Base-by-base conservation (phyloP, 305 asterid species). In the Fraxinus paxiana region DNA sequence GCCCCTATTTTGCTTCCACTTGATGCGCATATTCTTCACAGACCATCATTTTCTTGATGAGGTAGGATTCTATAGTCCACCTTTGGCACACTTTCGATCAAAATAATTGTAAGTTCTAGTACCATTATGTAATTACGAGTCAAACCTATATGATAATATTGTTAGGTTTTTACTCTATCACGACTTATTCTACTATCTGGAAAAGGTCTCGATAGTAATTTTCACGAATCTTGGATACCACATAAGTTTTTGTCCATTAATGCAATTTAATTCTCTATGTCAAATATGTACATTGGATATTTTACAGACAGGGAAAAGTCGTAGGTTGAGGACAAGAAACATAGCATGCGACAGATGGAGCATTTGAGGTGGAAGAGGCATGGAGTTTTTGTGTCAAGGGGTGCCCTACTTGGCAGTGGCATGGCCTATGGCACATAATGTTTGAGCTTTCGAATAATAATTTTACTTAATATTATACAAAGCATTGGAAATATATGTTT, bases 301-400 rank as follows among this genome's bases (percentile, higher is more conserved):
- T 67, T 22, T 4, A 67, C 38, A 28, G 38, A 28, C 35, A 0
- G 73, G 73, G 73, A 63, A 3, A 61, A 20, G 30, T 61, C 71
- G 28, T 63, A 22, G 20, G 24, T 30, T 10, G 41, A 69, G 43
- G 74, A 30, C 74, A 30, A 69, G 9, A 69, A 69, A 69, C 74
- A 69, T 69, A 0, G 41, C 41, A 69, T 69, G 74, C 22, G 6
- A 69, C 41, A 69, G 9, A 5, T 69, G 74, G 15, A 69, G 10
- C 74, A 80, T 37, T 24, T 17, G 34, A 61, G 6, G 0, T 74
- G 24, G 69, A 72, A 73, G 38, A 48, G 77, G 69, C 73, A 43
- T 41, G 41, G 73, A 22, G 12, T 46, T 37, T 46, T 76, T 76
- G 51, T 76, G 84, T 67, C 77, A 18, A 22, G 38, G 38, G 74